Evolutionary conservation across 768 basidiomycete genomes (phyloP), one percentile per base, ranked within the genome.

Genomic region (Mycena olivaceomarginata): DNA sequence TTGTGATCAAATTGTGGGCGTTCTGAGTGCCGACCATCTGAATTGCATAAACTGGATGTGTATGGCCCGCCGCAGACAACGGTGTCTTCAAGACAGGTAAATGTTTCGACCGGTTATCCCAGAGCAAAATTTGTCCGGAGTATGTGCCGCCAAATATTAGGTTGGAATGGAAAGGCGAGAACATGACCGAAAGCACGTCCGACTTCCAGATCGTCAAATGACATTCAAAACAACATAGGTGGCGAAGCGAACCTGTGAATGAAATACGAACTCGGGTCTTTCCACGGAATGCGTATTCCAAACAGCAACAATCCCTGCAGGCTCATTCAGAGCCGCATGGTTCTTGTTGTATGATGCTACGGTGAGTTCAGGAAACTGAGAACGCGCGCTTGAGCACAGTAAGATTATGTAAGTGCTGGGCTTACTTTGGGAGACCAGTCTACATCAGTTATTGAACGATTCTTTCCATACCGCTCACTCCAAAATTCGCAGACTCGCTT

Each of bases 321-420:
- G 98, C 83, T 99, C 98, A 80, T 98, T 98, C 62, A 97, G 85
- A 0, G 97, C 96, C 5, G 95, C 93, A 8, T 97, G 94, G 80
- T 99, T 99, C 89, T 98, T 99, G 89, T 99, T 99, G 83, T 99
- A 99, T 5, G 98, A 95, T 0, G 98, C 97, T 22, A 96, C 96
- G 74, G 94, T 96, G 37, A 99, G 91, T 85, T 99, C 98, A 9
- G 97, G 98, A 82, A 96, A 99, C 98, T 99, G 63, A 11, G 39
- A 56, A 18, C 11, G 18, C 10, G 11, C 51, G 53, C 22, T 43
- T 22, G 13, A 20, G 12, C 7, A 20, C 22, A 9, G 9, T 10
- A 43, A 45, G n/a, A 5, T 40, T 7, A 41, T 40, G 18, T 1
- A 20, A 10, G 20, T 5, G 41, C 60, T 10, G 18, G 25, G 72